Base-by-base conservation (phyloP, 164 flowering plant genomes). In the Umbilicus rupestris region DNA sequence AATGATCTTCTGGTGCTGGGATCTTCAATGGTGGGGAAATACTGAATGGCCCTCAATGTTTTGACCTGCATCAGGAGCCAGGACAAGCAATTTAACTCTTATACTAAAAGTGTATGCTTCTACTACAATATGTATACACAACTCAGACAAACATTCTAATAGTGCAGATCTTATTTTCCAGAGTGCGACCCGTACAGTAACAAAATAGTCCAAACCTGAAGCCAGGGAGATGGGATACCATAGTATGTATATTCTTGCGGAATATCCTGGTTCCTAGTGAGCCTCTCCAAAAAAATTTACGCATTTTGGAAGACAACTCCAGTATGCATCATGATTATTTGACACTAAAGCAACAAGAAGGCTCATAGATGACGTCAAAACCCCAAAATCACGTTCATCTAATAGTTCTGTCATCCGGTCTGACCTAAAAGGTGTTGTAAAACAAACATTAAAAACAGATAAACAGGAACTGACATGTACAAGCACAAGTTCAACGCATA, bases 141-240 rank as follows among this genome's bases (percentile, higher is more conserved):
- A 26, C 59, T n/a, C 24, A n/a, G 8, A 24, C 12, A 22, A 22
- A 52, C 58, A 22, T 52, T 52, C 58, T 24, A 24, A 24, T 52
- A 19, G 15, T 22, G 5, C 29, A 62, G 26, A 37, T 62, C 9
- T 11, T 39, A 19, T 3, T 12, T 22, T 31, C 20, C 15, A 57
- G 11, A 42, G 1, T 15, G 37, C 30, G 42, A 26, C 41, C 22
- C 14, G 7, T 44, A 20, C n/a, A 42, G 58, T 10, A 24, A 65
- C 65, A 29, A 66, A 63, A 39, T n/a, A 73, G 28, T 45, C 79
- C 79, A 79, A 68, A 92, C 99, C 99, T 95, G 99, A 74, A 95
- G 99, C 99, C 99, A 95, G 45, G 99, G 99, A 73, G 99, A 92
- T 68, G 99, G 98, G 69, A 95, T 92, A 52, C 98, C 99, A 78